Evolutionary conservation across 805 yeast species (phyloP).

Genomic region (Zygoascus biomembranicola): DNA sequence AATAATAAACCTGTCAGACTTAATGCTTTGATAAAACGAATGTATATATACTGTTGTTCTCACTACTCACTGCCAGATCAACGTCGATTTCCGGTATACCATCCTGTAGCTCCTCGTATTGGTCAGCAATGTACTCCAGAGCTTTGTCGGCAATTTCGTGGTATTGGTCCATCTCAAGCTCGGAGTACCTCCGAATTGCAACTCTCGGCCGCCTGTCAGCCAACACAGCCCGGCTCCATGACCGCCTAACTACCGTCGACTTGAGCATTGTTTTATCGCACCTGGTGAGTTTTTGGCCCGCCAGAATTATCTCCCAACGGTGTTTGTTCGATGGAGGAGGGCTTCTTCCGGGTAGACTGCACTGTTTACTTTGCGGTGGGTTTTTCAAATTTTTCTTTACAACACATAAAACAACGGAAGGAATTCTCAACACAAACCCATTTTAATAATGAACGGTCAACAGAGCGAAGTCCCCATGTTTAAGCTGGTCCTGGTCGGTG

Average conservation of each 20-base stretch:
- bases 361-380: slow-evolving; percentile 5
- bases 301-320: not conserved
- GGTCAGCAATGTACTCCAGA: slow-evolving; percentile 58
- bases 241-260: too few species aligned
- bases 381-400: not conserved
- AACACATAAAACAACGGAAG: not conserved
- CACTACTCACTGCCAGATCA: slow-evolving; percentile 48
- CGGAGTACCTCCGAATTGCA: not conserved
- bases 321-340: not conserved
- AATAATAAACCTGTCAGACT: not conserved
- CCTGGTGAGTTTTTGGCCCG: too few species aligned
- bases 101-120: slow-evolving; percentile 62
- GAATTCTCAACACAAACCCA: not conserved
- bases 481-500: slow-evolving; percentile 98
- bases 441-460: not conserved
- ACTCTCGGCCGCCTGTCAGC: too few species aligned
- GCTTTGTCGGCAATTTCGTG: slow-evolving; percentile 58
- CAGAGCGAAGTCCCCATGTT: slow-evolving; percentile 74
- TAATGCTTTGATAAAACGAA: not conserved
- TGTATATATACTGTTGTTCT: not conserved
- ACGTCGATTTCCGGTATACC: slow-evolving; percentile 55
- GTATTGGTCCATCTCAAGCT: slow-evolving; percentile 37
- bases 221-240: too few species aligned
- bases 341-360: not conserved
- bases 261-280: too few species aligned